phyloP scores from a whole-genome alignment of 345 rosid species.

The Euphorbia tirucalli region DNA sequence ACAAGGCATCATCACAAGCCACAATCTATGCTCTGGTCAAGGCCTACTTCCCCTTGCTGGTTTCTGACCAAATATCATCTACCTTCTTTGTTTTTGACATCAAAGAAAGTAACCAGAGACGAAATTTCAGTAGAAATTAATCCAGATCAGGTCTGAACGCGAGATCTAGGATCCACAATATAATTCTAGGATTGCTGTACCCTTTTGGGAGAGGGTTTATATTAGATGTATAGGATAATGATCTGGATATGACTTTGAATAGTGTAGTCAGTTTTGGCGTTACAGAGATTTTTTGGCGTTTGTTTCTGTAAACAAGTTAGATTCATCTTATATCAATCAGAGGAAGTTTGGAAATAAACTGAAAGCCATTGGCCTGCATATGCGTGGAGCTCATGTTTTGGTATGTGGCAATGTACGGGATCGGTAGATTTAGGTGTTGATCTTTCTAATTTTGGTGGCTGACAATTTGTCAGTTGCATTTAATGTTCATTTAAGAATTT shows the following conservation, averaged over 20 bases:
- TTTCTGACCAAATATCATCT: neutral
- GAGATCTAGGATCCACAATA: neutral
- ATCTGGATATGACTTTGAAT: neutral
- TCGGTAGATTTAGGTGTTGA: too few species aligned
- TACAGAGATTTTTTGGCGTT: too few species aligned
- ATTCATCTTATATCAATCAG: too few species aligned
- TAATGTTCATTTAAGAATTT: too few species aligned
- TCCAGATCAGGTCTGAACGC: neutral
- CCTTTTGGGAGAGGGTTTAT: neutral
- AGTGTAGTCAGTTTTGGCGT: too few species aligned
- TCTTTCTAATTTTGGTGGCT: neutral
- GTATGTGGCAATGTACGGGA: too few species aligned
- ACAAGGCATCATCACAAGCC: neutral
- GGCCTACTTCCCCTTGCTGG: neutral
- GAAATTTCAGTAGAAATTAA: neutral
- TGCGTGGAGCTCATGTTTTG: neutral
- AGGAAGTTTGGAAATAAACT: too few species aligned
- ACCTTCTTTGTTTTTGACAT: neutral
- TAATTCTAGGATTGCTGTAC: neutral
- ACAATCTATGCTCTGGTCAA: neutral
- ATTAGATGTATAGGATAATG: too few species aligned
- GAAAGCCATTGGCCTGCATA: neutral
- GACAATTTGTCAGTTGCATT: neutral
- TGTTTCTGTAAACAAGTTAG: neutral
- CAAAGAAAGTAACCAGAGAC: neutral